phyloP scores from a whole-genome alignment of 805 yeast species.

The Naumovozyma dairenensis region DNA sequence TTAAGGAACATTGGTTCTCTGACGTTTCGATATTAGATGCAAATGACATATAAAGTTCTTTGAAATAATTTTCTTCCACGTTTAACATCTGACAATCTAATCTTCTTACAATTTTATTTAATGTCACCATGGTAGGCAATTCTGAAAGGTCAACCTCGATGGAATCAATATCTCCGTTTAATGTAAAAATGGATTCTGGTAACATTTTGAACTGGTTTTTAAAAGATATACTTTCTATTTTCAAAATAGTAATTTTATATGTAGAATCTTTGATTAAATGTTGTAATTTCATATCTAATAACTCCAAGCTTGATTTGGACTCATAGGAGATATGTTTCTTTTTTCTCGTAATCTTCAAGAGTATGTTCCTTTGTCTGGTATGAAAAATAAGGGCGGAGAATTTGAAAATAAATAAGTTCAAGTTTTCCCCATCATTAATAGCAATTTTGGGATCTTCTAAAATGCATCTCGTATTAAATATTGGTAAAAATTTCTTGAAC shows the following conservation, averaged over 20 bases:
- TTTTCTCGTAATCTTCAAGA: constrained; percentile 5
- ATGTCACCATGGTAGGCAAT: constrained; percentile 21
- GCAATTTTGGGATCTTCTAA: constrained; percentile 33
- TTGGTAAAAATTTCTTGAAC: constrained; percentile 26
- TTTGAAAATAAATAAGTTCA: constrained; percentile 20
- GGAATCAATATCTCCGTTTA: constrained; percentile 17
- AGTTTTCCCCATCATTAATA: constrained; percentile 25
- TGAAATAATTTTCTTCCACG: constrained; percentile 25
- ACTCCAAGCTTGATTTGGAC: constrained; percentile 13
- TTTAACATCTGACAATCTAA: constrained; percentile 18
- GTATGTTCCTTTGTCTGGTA: constrained; percentile 15
- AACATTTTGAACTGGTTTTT: constrained; percentile 15
- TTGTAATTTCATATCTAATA: constrained; percentile 14
- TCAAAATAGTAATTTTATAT: constrained; percentile 14
- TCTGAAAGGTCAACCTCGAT: constrained; percentile 22
- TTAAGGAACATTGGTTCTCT: constrained; percentile 12
- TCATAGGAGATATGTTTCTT: constrained; percentile 12
- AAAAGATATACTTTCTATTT: constrained; percentile 14
- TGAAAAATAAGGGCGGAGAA: constrained; percentile 22
- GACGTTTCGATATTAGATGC: constrained; percentile 16
- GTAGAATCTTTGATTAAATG: constrained; percentile 13
- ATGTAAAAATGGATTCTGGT: constrained; percentile 15
- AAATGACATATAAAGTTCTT: constrained; percentile 20
- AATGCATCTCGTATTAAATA: constrained; percentile 28
- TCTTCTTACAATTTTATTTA: constrained; percentile 18